Evolutionary conservation across 139 green algal genomes (phyloP).

Genomic region (Haematococcus sp.): DNA sequence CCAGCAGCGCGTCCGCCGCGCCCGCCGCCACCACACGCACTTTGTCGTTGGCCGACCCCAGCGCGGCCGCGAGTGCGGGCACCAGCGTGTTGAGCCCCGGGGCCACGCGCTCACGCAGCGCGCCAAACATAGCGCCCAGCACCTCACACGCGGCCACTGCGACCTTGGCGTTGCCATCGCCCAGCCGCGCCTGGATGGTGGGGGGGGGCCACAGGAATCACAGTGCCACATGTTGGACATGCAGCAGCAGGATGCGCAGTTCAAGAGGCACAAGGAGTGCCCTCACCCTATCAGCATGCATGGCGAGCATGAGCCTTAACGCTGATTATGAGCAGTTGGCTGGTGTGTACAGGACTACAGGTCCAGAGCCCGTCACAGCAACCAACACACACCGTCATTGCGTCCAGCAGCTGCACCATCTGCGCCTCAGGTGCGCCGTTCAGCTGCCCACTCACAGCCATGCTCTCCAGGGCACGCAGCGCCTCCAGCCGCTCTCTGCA

Average conservation of each 20-base stretch:
- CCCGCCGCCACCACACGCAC: conserved; percentile 26
- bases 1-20: conserved; percentile 40
- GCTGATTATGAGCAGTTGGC: too few relatives aligned
- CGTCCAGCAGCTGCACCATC: conserved; percentile 17
- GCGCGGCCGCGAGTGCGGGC: conserved; percentile 45
- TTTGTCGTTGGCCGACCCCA: conserved; percentile 59
- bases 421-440: conserved; percentile 2
- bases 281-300: too few relatives aligned
- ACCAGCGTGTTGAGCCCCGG: conserved; percentile 56
- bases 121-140: conserved; percentile 1
- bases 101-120: conserved; percentile 12
- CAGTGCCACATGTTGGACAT: too few relatives aligned
- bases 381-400: conserved; percentile 10
- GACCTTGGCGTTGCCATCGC: conserved; percentile 66
- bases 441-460: conserved; percentile 5
- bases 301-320: too few relatives aligned
- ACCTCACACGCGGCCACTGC: conserved; percentile 35
- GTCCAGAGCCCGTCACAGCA: not conserved
- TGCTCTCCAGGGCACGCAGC: conserved; percentile 20
- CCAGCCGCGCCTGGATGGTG: conserved; percentile 26
- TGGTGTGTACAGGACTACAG: not conserved
- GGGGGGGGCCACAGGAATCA: too few relatives aligned
- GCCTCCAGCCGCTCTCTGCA: conserved; percentile 41
- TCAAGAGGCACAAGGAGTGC: too few relatives aligned
- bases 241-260: too few relatives aligned